Conservation (phyloP, 345 rosid species). For the Syzygium aqueum region DNA sequence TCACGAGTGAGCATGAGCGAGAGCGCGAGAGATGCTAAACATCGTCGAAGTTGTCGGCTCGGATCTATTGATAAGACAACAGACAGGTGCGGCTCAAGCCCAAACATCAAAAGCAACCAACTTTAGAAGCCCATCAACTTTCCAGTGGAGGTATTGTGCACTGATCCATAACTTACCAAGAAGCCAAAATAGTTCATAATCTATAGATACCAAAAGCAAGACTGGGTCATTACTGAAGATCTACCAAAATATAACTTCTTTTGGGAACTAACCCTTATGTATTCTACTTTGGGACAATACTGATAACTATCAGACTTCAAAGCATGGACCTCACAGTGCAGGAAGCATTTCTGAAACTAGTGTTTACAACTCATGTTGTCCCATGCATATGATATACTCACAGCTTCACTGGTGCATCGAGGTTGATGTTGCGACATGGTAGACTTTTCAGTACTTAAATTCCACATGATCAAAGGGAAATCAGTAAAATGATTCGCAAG, state of each 20-base stretch:
- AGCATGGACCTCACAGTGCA: not conserved
- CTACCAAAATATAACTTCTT: not conserved
- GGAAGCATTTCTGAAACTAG: not conserved
- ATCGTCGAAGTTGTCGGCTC: not conserved
- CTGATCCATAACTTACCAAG: not conserved
- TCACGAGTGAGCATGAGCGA: not conserved
- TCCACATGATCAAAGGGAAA: not conserved
- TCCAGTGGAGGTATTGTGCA: not conserved
- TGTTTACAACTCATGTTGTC: not conserved
- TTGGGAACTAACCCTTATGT: not conserved
- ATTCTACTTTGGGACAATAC: not conserved
- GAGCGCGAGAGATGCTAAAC: not conserved
- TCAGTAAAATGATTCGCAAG: not conserved
- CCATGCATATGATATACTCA: not conserved
- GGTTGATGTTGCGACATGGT: not conserved
- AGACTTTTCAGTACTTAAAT: not conserved
- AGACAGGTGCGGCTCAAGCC: not conserved
- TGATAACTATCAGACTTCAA: not conserved
- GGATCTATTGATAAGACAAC: not conserved
- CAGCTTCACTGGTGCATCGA: not conserved
- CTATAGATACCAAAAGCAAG: not conserved
- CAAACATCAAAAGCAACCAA: not conserved
- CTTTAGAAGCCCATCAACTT: not conserved
- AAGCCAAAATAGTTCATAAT: not conserved
- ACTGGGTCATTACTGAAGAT: fast-evolving